Conservation (phyloP, 2,329 filamentous ascomycete species). For the Ophiosphaerella narmari region DNA sequence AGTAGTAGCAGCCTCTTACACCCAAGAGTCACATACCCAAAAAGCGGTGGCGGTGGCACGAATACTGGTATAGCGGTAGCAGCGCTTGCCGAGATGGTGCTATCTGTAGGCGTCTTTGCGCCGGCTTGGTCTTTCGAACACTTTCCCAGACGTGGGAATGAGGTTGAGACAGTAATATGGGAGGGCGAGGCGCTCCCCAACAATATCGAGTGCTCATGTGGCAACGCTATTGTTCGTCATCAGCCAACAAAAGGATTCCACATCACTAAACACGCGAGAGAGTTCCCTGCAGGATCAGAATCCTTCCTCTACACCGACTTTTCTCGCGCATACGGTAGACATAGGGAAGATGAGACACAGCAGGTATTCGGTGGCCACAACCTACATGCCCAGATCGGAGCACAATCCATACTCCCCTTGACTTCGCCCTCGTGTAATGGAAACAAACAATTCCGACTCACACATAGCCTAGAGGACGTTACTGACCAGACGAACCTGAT, state of each 20-base stretch:
- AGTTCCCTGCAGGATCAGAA: constrained; percentile 40
- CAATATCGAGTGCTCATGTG: constrained; percentile 41
- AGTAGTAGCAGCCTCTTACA: constrained; percentile 37
- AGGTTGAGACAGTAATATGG: constrained; percentile 44
- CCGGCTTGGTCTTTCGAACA: constrained; percentile 55
- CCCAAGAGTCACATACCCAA: constrained; percentile 45
- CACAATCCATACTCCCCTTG: constrained; percentile 41
- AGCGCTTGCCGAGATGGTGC: constrained; percentile 40
- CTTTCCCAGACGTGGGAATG: constrained; percentile 36
- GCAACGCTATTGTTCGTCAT: constrained; percentile 22
- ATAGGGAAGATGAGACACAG: constrained; percentile 13
- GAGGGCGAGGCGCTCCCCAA: constrained; percentile 33
- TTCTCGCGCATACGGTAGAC: constrained; percentile 32
- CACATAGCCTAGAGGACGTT: constrained; percentile 16
- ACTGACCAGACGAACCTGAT: constrained; percentile 18
- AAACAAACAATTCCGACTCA: constrained; percentile 6
- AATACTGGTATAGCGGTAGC: constrained; percentile 49
- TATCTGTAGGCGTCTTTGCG: constrained; percentile 51
- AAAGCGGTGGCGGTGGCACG: constrained; percentile 47
- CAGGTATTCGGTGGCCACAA: constrained; percentile 17
- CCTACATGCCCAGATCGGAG: constrained; percentile 36
- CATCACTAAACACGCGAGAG: constrained; percentile 34
- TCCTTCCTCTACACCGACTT: constrained; percentile 49
- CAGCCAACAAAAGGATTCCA: constrained; percentile 26
- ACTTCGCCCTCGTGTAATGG: constrained; percentile 1